Evolutionary conservation across 371 early-diverging fungal species (phyloP).

Genomic region (Globomyces sp.): DNA sequence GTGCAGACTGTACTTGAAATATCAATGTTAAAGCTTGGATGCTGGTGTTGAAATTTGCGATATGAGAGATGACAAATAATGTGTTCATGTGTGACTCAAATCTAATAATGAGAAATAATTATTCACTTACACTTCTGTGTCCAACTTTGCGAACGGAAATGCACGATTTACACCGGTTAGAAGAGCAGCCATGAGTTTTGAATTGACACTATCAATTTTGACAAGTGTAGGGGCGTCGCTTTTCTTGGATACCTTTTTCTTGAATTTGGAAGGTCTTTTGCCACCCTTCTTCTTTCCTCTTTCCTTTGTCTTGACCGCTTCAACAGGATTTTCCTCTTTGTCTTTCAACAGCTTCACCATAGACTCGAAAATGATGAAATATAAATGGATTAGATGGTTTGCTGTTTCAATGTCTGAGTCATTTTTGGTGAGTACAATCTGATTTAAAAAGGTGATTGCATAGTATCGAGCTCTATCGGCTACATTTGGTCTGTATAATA

Average conservation of each 20-base stretch:
- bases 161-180: conserved; percentile 95
- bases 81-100: conserved; percentile 78
- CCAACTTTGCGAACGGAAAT: conserved; percentile 84
- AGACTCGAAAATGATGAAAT: conserved; percentile 86
- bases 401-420: conserved; percentile 66
- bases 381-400: conserved; percentile 79
- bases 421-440: conserved; percentile 74
- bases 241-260: not conserved
- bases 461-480: conserved; percentile 77
- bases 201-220: conserved; percentile 64
- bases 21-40: conserved; percentile 91
- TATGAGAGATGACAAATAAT: conserved; percentile 83
- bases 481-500: conserved; percentile 70
- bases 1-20: conserved; percentile 62
- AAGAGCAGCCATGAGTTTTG: conserved; percentile 86
- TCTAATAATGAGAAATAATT: conserved; percentile 8
- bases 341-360: conserved; percentile 49
- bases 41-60: conserved; percentile 82
- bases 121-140: conserved; percentile 63
- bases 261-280: conserved; percentile 15
- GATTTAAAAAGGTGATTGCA: conserved; percentile 84
- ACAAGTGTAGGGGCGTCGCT: conserved; percentile 18
- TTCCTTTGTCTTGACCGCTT: not conserved
- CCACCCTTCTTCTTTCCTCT: conserved; percentile 4
- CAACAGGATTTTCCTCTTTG: not conserved